phyloP scores from a whole-genome alignment of 371 early-diverging fungal genomes.

The Apophysomyces sp. region DNA sequence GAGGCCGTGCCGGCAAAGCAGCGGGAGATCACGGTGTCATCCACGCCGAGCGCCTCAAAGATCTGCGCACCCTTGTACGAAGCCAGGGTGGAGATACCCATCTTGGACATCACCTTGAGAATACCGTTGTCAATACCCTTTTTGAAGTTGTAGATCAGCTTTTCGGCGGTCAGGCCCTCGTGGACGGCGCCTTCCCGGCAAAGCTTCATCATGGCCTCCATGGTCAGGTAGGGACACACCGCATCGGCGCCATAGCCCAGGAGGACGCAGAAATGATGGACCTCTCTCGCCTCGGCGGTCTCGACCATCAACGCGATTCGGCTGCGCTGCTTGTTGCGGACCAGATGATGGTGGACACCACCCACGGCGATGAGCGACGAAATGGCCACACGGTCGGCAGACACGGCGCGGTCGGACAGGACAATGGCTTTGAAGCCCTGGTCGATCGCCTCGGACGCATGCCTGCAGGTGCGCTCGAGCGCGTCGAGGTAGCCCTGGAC shows the following conservation, averaged over 20 bases:
- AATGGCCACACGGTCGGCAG: conserved; percentile 74
- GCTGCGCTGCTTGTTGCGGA: conserved; percentile 85
- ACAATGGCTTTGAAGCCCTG: conserved; percentile 79
- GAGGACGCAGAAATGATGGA: conserved; percentile 94
- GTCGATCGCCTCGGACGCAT: conserved; percentile 79
- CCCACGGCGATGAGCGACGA: conserved; percentile 87
- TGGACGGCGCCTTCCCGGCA: conserved; percentile 79
- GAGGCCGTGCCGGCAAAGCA: conserved; percentile 97
- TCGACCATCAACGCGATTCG: conserved; percentile 89
- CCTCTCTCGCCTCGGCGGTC: conserved; percentile 96
- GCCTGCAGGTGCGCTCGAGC: conserved; percentile 82
- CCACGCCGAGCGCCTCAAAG: conserved; percentile 95
- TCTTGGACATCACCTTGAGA: conserved; percentile 98
- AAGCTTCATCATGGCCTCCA: conserved; percentile 87
- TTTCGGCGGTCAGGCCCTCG: conserved; percentile 37
- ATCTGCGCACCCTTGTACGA: conserved; percentile 98
- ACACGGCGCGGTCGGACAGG: conserved; percentile 77
- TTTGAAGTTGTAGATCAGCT: conserved; percentile 78
- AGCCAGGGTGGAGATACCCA: conserved; percentile 98
- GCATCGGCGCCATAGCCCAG: conserved; percentile 97
- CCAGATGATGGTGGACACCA: conserved; percentile 93
- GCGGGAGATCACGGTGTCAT: conserved; percentile 80
- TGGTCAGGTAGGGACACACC: conserved; percentile 90
- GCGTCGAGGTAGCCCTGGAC: conserved; percentile 72
- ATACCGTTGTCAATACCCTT: conserved; percentile 93